Base-by-base conservation (phyloP, 2,329 filamentous ascomycete species). In the Xylariaceae sp. region DNA sequence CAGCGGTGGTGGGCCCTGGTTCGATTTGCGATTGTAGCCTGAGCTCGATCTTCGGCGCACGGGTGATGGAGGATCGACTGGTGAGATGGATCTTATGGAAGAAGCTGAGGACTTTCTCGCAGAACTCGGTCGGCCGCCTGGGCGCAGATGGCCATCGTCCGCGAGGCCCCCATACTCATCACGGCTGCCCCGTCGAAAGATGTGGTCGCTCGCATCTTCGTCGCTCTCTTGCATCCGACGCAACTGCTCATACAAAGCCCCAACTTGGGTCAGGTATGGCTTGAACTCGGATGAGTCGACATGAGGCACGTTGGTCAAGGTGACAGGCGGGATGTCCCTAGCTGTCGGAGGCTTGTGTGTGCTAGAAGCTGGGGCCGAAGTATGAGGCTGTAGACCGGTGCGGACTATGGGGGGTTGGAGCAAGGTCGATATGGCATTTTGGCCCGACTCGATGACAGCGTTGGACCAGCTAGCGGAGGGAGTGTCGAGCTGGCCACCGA, bases 371-470 rank as follows among this genome's bases (percentile, higher is more conserved):
- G 89, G 82, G 2, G 87, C 84, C 2, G 86, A 78, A 1, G 87
- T 87, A 69, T 95, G 88, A 18, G 92, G 88, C 49, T 91, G 78
- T 45, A 96, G 80, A 51, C 93, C 92, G 2, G 92, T 96, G 58
- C 93, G 84, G 51, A 95, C 84, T 60, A 96, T 96, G 3, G 93
- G 90, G 28, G 90, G 87, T 66, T 96, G 89, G 4, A 97, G 81
- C n/a, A 97, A 80, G 1, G 90, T 96, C 9, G 92, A 96, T 62
- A 97, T 97, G 56, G 94, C 91, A 81, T 96, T 97, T 63, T 92
- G 89, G 11, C 87, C 84, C n/a, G 84, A 83, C 71, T 96, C 91
- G 34, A 77, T 70, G 13, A 83, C 70, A 14, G 86, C 79, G 54
- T 79, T 72, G 54, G 76, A 73, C 75, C 81, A 76, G 69, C 69